These are phyloP conservation scores for Aspergillus phoenicis DNA, from an alignment of 2,329 filamentous ascomycete species.

Conservation along the genomic window DNA sequence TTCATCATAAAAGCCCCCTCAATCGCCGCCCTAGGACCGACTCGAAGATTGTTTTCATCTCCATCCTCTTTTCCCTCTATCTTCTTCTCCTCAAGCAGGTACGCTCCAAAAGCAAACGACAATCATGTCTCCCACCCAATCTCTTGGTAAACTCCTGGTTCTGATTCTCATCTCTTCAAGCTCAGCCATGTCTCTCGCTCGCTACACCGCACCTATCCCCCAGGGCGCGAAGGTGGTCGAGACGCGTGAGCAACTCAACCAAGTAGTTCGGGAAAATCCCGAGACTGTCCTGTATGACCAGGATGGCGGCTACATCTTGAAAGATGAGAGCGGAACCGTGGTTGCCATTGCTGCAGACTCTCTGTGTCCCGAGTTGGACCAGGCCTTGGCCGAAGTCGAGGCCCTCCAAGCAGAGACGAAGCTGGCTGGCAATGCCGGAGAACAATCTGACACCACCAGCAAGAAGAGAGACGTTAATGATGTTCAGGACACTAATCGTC, in stretches of 20 bases:
- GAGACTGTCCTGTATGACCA: conserved; percentile 6
- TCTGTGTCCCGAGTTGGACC: conserved; percentile 1
- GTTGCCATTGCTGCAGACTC: conserved; percentile 2
- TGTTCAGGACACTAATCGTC: neutral
- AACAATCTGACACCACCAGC: neutral
- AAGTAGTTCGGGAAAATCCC: neutral
- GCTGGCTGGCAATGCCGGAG: neutral
- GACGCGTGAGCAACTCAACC: conserved; percentile 7
- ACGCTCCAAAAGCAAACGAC: neutral
- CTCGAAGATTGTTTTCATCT: neutral
- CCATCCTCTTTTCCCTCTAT: neutral
- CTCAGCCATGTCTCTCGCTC: conserved; percentile 3
- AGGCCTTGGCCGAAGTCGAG: conserved; percentile 1
- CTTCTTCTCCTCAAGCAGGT: neutral
- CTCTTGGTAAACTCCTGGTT: neutral
- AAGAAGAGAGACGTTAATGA: neutral
- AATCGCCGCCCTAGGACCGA: neutral
- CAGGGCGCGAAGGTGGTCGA: conserved; percentile 7
- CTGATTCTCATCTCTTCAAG: neutral
- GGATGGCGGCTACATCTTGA: conserved; percentile 11
- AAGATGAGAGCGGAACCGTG: neutral
- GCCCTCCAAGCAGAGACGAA: neutral
- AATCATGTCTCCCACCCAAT: neutral
- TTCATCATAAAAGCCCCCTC: neutral
- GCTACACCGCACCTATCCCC: conserved; percentile 24